Base-by-base conservation (phyloP, 2,329 filamentous ascomycete species). In the Seiridium cupressi region DNA sequence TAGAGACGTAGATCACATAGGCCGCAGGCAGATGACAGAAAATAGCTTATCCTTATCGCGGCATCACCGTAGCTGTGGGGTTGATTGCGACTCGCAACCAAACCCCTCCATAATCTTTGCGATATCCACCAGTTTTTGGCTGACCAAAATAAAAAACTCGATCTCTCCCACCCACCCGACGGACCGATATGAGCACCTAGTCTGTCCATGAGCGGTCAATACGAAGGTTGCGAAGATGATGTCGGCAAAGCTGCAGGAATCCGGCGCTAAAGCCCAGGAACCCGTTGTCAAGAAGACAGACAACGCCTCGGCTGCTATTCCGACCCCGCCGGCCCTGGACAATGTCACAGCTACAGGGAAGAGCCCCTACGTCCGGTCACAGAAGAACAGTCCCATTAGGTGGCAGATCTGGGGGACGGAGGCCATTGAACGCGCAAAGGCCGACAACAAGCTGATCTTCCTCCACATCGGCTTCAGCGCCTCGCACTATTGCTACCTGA, bases 391-490 rank as follows among this genome's bases (percentile, higher is more conserved):
- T 73, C 87, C 89, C 1, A 93, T 98, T 44, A 88, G 89, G 68
- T 99, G 95, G 95, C 95, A 99, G 80, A 81, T 92, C 61, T 91
- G 96, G 81, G 89, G 89, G 66, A 82, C 89, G 31, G 88, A 93
- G 69, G 87, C 92, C 13, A 81, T 97, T 58, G 84, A 85, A 64
- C 81, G 93, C 53, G 94, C 95, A 13, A 90, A 86, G 73, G 85
- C 82, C 67, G 87, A 93, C 67, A 96, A 98, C 74, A 91, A 93
- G 70, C 82, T 97, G 61, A 88, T 99, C 61, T 98, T 97, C 72
- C 81, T 98, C 63, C 96, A 94, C 73, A 93, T 98, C 70, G 95
- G 95, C 54, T 99, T 97, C 79, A 90, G 90, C 26, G 93, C 95
- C 47, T 98, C 95, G 73, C 94, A 98, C 78, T 89, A 90, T 80